Evolutionary conservation across 192 early-diverging fungal genomes (phyloP).

Genomic region (Phlyctochytrium bullatum): DNA sequence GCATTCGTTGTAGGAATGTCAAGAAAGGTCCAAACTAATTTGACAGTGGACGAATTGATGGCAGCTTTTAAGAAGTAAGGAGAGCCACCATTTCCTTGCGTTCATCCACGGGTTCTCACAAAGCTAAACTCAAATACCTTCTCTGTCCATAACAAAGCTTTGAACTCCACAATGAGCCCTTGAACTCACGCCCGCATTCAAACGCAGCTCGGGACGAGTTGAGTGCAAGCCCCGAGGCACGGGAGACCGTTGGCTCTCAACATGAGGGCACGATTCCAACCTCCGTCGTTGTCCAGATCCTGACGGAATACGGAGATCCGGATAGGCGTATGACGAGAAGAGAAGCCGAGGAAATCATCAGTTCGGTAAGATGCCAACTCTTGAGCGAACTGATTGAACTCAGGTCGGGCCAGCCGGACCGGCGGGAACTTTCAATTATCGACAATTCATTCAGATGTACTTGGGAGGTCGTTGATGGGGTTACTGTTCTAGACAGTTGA

Average conservation of each 20-base stretch:
- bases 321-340: constrained; percentile 36
- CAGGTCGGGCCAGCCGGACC: constrained; percentile 50
- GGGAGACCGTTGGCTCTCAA: constrained; percentile 6
- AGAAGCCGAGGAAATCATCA: constrained; percentile 52
- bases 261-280: constrained; percentile 26
- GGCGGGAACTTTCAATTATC: constrained; percentile 46
- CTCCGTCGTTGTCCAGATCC: constrained; percentile 30
- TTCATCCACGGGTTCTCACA: neutral
- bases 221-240: constrained; percentile 5
- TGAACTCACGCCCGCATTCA: constrained; percentile 22
- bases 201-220: too few species aligned
- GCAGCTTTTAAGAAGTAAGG: constrained; percentile 43
- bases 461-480: constrained; percentile 28
- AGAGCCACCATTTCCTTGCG: constrained; percentile 1
- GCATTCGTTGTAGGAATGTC: constrained; percentile 56
- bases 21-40: constrained; percentile 45
- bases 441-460: constrained; percentile 50
- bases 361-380: constrained; percentile 24
- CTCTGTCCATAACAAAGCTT: constrained; percentile 28
- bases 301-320: constrained; percentile 43
- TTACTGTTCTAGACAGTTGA: too few species aligned
- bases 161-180: constrained; percentile 17
- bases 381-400: neutral
- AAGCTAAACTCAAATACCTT: neutral
- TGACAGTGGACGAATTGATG: constrained; percentile 43